These are phyloP conservation scores for Rhizopogon roseolus DNA, from an alignment of 768 basidiomycete genomes.

Conservation along the genomic window DNA sequence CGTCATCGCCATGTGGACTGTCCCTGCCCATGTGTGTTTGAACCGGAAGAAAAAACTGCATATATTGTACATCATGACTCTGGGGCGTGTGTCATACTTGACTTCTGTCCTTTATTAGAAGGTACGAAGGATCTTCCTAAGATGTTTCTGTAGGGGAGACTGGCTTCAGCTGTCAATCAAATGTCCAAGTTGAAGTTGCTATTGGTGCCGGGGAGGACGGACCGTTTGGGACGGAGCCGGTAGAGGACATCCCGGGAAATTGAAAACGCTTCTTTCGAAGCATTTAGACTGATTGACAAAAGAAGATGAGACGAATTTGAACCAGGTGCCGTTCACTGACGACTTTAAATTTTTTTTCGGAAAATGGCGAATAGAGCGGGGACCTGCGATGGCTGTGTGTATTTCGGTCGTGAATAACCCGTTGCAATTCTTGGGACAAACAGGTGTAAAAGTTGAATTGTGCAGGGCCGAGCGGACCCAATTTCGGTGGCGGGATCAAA, in stretches of 20 bases:
- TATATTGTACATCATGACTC: not conserved
- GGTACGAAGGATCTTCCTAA: too few species aligned
- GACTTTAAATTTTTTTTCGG: constrained; percentile 29
- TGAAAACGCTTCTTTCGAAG: constrained; percentile 6
- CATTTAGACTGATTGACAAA: constrained; percentile 6
- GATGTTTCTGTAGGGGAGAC: too few species aligned
- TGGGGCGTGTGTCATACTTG: constrained; percentile 19
- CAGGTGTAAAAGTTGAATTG: constrained; percentile 16
- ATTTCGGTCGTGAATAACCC: constrained; percentile 14
- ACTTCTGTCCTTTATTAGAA: not conserved
- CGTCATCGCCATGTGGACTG: constrained; percentile 1
- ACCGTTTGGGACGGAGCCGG: not conserved
- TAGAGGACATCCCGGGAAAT: not conserved
- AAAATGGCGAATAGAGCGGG: constrained; percentile 31
- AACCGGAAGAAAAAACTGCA: constrained; percentile 13
- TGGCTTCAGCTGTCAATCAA: too few species aligned
- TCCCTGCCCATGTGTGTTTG: constrained; percentile 20
- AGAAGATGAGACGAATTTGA: not conserved
- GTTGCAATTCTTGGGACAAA: too few species aligned
- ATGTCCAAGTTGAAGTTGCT: too few species aligned
- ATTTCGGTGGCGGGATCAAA: constrained; percentile 31
- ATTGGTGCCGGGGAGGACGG: too few species aligned
- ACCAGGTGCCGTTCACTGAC: constrained; percentile 15
- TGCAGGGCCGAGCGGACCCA: constrained; percentile 18
- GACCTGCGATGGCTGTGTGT: constrained; percentile 34